Evolutionary conservation across 768 basidiomycete genomes (phyloP), one percentile per base, ranked within the genome.

Genomic region (Amanita brunnescens): DNA sequence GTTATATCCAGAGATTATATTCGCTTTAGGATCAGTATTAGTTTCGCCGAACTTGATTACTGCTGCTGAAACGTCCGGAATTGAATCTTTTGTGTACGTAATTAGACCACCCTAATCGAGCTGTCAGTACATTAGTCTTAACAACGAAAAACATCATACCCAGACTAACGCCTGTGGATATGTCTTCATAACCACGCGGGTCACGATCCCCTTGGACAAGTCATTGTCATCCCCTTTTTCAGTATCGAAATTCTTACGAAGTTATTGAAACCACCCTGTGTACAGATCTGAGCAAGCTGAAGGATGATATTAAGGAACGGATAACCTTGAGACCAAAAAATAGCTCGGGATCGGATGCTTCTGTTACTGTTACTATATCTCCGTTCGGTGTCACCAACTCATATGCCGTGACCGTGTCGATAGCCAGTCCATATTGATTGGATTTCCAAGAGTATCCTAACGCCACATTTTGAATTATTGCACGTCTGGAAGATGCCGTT

Each of bases 401-500:
- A 56, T 65, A 80, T 0, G 72, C 70, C 13, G 65, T 64, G 34
- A 84, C 67, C 1, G 69, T 80, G 54, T 85, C 83, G 12, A 75
- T 57, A 0, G 78, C 75, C 46, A 87, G 56, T 12, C 83, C 83
- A 54, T 75, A 68, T 52, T 83, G 79, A 52, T 84, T 83, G 0
- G 78, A 78, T 46, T 72, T 65, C 76, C 76, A 85, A 7, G 83
- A 83, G 56, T 81, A 85, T 2, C 83, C 83, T 73, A n/a, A 29
- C 26, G 7, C 26, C 3, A 24, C 12, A 8, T 10, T 10, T 18
- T 23, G 39, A 4, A 12, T 7, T 5, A 14, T 39, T 9, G 16
- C 16, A 3, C 4, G 6, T 37, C n/a, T 37, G 20, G 4, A 21
- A 21, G 39, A 18, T 13, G 13, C 5, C 14, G 18, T 39, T 5